Conservation (phyloP, 2,329 filamentous ascomycete species). For the Cryoendolithus antarcticus region DNA sequence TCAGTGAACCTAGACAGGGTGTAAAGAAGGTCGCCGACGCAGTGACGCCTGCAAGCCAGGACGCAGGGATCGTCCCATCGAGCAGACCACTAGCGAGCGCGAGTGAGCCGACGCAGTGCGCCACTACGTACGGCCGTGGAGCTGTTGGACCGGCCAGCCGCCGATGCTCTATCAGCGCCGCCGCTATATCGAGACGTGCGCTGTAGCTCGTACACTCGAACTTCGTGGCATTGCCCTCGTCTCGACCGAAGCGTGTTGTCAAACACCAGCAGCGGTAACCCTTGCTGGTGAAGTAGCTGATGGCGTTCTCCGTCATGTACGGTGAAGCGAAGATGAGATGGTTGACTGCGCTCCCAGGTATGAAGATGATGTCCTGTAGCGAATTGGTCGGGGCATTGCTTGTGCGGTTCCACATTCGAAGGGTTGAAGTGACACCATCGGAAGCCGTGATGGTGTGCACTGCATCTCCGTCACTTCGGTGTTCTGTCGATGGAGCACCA, state of each 20-base stretch:
- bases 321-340: constrained; percentile 51
- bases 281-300: constrained; percentile 49
- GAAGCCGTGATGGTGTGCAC: constrained; percentile 28
- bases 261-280: constrained; percentile 49
- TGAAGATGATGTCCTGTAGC: constrained; percentile 44
- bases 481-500: no score
- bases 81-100: constrained; percentile 47
- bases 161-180: constrained; percentile 41
- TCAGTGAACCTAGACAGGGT: background rate
- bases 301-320: constrained; percentile 50
- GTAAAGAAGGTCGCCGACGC: constrained; percentile 36
- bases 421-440: constrained; percentile 40
- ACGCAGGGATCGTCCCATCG: constrained; percentile 45
- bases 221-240: constrained; percentile 20
- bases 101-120: constrained; percentile 53
- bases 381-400: constrained; percentile 3
- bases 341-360: constrained; percentile 51
- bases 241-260: constrained; percentile 45
- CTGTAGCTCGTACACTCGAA: constrained; percentile 48
- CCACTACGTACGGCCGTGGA: constrained; percentile 42
- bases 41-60: constrained; percentile 47
- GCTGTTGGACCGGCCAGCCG: constrained; percentile 18
- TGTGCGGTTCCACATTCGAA: constrained; percentile 46
- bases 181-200: constrained; percentile 46
- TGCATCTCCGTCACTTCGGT: no score